These are phyloP conservation scores for Pichia phayaonensis DNA, from an alignment of 805 yeast species.

Conservation along the genomic window DNA sequence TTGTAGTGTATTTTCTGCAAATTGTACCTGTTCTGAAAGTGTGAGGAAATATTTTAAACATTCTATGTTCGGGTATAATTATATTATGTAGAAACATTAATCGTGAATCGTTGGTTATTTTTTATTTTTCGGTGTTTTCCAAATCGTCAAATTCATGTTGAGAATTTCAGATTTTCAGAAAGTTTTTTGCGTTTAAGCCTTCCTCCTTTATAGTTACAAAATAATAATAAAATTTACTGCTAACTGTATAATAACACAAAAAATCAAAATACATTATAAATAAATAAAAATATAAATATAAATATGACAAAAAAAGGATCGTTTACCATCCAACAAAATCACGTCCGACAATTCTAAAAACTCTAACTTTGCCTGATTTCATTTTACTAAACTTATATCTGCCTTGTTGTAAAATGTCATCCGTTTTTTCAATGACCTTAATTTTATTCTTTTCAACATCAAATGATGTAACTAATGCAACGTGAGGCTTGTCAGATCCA, in stretches of 20 bases:
- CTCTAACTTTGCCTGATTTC: slow-evolving; percentile 70
- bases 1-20: background rate
- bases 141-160: background rate
- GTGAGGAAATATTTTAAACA: background rate
- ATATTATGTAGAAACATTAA: background rate
- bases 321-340: slow-evolving; percentile 63
- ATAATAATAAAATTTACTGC: background rate
- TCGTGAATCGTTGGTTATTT: background rate
- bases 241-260: background rate
- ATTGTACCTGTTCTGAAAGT: background rate
- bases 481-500: slow-evolving; percentile 47
- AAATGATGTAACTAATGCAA: slow-evolving; percentile 61
- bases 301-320: background rate
- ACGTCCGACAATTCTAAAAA: slow-evolving; percentile 72
- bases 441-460: slow-evolving; percentile 68
- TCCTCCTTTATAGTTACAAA: too few relatives aligned
- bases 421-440: slow-evolving; percentile 54
- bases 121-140: too few relatives aligned
- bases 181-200: too few relatives aligned
- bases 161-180: too few relatives aligned
- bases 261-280: background rate
- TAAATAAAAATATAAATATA: background rate
- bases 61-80: background rate
- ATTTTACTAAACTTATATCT: slow-evolving; percentile 65
- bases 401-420: slow-evolving; percentile 46